Conservation (phyloP, 1,284 basidiomycete species). For the Fomitopsis pinicola region DNA sequence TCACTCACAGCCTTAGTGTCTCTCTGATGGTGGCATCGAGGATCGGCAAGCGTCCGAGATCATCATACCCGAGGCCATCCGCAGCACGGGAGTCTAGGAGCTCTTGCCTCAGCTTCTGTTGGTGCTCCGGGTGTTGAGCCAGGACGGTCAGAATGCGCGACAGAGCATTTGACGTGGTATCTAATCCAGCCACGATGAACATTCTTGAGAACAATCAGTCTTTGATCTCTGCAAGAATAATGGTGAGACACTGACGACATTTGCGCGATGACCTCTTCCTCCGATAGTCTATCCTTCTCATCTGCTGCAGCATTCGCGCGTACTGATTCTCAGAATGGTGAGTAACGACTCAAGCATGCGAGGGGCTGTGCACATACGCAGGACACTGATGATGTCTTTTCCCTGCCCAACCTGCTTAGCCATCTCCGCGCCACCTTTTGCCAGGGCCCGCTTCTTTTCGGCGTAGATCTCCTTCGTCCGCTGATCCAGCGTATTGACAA, state of each 20-base stretch:
- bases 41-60: not conserved
- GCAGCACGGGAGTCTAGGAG: not conserved
- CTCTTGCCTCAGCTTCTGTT: slow-evolving; percentile 1
- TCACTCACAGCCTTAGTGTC: slow-evolving; percentile 15
- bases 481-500: slow-evolving; percentile 33
- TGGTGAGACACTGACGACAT: slow-evolving; percentile 6
- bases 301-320: slow-evolving; percentile 9
- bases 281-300: slow-evolving; percentile 5
- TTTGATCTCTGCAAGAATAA: not conserved
- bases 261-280: slow-evolving; percentile 4
- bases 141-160: slow-evolving; percentile 1
- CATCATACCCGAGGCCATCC: not conserved
- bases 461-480: slow-evolving; percentile 33
- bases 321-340: not conserved
- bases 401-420: slow-evolving; percentile 29
- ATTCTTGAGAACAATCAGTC: slow-evolving; percentile 1
- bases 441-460: slow-evolving; percentile 33
- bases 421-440: slow-evolving; percentile 30
- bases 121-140: not conserved
- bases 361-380: slow-evolving; percentile 27
- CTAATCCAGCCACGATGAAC: slow-evolving; percentile 11
- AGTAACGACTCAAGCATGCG: not conserved
- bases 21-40: slow-evolving; percentile 12
- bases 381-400: slow-evolving; percentile 43
- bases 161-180: slow-evolving; percentile 14